Evolutionary conservation across 2,329 filamentous ascomycete species (phyloP), one percentile per base, ranked within the genome.

Genomic region (Escovopsis sp.): DNA sequence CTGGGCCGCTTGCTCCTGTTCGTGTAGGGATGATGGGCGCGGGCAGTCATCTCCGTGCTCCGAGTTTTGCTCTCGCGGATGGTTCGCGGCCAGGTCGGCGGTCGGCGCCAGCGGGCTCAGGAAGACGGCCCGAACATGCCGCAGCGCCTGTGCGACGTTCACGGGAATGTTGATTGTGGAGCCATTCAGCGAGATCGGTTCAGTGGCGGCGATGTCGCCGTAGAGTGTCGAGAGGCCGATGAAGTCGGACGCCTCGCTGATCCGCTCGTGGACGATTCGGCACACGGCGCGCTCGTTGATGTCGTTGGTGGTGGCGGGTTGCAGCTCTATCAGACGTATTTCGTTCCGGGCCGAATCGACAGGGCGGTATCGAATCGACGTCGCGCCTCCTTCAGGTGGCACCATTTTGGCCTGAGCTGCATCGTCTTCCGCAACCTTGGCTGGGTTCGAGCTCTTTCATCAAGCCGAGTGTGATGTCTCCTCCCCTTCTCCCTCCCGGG

Each of bases 271-370:
- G 24, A 62, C 47, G 24, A 61, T 48, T 12, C 59, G 59, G 40
- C 56, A 60, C n/a, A 53, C 51, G 34, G 61, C 44, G 8, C 50
- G 48, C 20, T 59, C 57, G 20, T 48, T 49, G 40, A 56, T 45
- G 36, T 44, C 47, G 45, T 46, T 48, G 24, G 43, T 47, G 11
- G 49, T 43, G 13, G 52, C 44, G 7, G 58, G 50, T 36, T 57
- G 51, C 32, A 61, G 47, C 47, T 61, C 58, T 9, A 61, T 47
- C 41, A 61, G 46, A 24, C 58, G 58, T 15, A 60, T 48, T 44
- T 60, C 58, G 42, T 44, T 49, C 37, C 45, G 47, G 15, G 48
- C 45, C 35, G 46, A 43, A 39, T 52, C 48, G 37, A 55, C 45
- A 24, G 45, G 43, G 20, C 43, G 43, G 44, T 43, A 48, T 37